These are phyloP conservation scores for Loxodes magnus DNA, from an alignment of 73 alveolate genomes.

Conservation along the genomic window DNA sequence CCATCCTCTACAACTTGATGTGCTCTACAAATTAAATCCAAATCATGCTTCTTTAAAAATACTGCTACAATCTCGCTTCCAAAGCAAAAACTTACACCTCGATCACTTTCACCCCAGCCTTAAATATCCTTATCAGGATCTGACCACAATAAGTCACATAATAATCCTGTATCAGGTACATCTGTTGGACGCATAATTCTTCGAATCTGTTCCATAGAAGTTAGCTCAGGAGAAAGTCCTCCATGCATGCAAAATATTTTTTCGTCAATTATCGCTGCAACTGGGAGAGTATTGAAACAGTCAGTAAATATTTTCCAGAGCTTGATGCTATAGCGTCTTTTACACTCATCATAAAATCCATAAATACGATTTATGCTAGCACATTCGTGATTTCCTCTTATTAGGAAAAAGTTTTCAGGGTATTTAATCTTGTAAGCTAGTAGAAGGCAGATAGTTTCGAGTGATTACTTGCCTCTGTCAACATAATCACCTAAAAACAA, in stretches of 20 bases:
- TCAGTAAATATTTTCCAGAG: conserved; percentile 82
- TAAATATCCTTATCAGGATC: too few species aligned
- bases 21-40: conserved; percentile 91
- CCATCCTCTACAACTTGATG: conserved; percentile 97
- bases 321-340: too few species aligned
- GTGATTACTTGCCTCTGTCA: too few species aligned
- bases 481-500: too few species aligned
- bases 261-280: conserved; percentile 75
- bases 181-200: too few species aligned
- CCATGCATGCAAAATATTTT: too few species aligned
- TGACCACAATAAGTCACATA: too few species aligned
- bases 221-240: too few species aligned
- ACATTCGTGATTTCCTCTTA: conserved; percentile 82
- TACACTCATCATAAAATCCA: conserved; percentile 76
- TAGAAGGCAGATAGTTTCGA: conserved; percentile 73
- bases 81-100: conserved; percentile 64
- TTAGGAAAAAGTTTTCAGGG: conserved; percentile 63
- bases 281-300: conserved; percentile 72
- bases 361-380: conserved; percentile 67
- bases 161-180: too few species aligned
- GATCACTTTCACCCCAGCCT: conserved; percentile 73
- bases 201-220: conserved; percentile 57
- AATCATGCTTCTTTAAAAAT: conserved; percentile 64
- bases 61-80: conserved; percentile 50
- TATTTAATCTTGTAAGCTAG: too few species aligned